A percentile compares a stretch with the other conserved stretches of the same genome.
Evolutionary conservation across 805 yeast species (phyloP).

Genomic region (Saturnispora sekii): DNA sequence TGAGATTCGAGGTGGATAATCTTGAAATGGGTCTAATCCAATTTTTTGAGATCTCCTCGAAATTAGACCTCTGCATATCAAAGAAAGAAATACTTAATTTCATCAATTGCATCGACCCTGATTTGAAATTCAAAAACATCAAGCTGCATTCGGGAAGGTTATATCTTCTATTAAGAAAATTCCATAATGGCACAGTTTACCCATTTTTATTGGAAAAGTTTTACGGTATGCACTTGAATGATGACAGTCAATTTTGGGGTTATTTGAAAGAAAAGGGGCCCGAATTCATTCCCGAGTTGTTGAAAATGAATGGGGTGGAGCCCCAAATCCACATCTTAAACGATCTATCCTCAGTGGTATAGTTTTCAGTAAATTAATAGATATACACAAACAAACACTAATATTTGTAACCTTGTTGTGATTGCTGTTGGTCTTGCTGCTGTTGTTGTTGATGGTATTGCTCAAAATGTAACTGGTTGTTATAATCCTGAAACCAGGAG

Average conservation of each 20-base stretch:
- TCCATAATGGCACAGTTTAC: neutral
- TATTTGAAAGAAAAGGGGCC: constrained; percentile 3
- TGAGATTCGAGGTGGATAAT: neutral
- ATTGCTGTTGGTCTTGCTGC: constrained; percentile 10
- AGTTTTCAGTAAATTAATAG: neutral
- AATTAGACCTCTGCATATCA: neutral
- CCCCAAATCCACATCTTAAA: constrained; percentile 1
- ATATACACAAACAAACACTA: constrained; percentile 1
- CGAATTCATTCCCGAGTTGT: constrained; percentile 1
- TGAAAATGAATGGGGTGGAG: neutral
- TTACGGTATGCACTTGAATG: constrained; percentile 5
- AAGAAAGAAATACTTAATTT: neutral
- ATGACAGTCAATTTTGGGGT: constrained; percentile 6
- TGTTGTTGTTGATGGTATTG: constrained; percentile 4
- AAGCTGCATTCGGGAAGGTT: constrained; percentile 4
- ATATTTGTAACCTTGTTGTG: constrained; percentile 5
- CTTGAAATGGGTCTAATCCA: neutral
- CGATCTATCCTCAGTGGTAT: neutral
- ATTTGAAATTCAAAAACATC: neutral
- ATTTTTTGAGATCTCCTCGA: neutral
- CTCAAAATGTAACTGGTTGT: constrained; percentile 17
- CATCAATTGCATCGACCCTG: neutral
- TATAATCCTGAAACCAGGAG: constrained; percentile 76
- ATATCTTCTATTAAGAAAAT: neutral
- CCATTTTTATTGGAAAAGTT: neutral